Percentiles rank a stretch among this genome's conserved stretches.
phyloP scores from a whole-genome alignment of 164 flowering plant genomes.

The Vitis riparia region DNA sequence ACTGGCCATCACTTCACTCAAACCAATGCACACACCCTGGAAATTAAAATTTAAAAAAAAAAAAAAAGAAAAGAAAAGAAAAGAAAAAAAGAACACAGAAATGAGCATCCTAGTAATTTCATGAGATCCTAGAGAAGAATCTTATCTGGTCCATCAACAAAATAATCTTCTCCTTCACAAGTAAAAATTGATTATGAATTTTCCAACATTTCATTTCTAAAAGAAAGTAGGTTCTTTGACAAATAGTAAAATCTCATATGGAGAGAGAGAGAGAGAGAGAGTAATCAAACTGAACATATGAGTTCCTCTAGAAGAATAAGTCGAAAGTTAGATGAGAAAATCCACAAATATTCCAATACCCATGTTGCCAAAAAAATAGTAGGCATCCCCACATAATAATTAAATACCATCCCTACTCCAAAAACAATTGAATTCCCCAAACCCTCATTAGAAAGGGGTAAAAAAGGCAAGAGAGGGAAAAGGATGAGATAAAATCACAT shows the following conservation, averaged over 20 bases:
- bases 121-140: too few relatives aligned
- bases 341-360: not conserved
- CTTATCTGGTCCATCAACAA: too few relatives aligned
- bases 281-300: too few relatives aligned
- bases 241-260: not conserved
- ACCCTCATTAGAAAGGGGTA: too few relatives aligned
- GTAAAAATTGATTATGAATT: not conserved
- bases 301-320: too few relatives aligned
- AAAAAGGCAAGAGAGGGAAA: too few relatives aligned
- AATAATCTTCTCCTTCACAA: not conserved
- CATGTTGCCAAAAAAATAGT: not conserved
- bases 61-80: not conserved
- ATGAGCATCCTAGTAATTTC: too few relatives aligned
- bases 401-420: too few relatives aligned
- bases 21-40: conserved; percentile 98
- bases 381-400: not conserved
- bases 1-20: conserved; percentile 98
- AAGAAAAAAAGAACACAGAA: too few relatives aligned
- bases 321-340: not conserved
- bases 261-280: not conserved
- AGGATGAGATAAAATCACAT: too few relatives aligned
- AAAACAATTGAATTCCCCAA: too few relatives aligned
- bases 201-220: not conserved
- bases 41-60: not conserved
- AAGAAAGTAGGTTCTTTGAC: not conserved